These are phyloP conservation scores for Cucurbita argyrosperma DNA, from an alignment of 306 rosid species.

Conservation along the genomic window DNA sequence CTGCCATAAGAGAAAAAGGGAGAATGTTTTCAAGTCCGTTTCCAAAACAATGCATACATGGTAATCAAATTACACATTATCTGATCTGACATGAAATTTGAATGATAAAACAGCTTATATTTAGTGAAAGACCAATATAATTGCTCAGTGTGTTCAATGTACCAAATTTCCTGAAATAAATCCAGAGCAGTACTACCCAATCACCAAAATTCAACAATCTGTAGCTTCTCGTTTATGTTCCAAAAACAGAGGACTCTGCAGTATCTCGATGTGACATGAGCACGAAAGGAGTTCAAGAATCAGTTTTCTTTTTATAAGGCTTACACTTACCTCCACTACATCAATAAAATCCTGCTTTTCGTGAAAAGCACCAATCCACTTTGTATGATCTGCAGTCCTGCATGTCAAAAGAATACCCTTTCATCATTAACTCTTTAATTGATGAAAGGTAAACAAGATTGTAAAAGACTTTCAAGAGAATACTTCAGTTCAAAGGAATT, in stretches of 20 bases:
- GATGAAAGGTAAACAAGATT: not conserved
- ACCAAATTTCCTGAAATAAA: not conserved
- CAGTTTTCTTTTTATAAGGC: too few relatives aligned
- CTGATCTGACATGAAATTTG: not conserved
- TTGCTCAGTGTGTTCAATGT: not conserved
- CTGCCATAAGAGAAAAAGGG: constrained; percentile 15
- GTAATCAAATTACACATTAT: not conserved
- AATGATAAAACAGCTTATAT: not conserved
- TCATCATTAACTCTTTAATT: not conserved
- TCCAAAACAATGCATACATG: not conserved
- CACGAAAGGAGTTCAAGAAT: too few relatives aligned
- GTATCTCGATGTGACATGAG: too few relatives aligned
- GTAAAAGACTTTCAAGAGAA: not conserved
- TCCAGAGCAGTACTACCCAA: not conserved
- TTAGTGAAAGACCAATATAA: not conserved
- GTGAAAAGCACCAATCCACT: constrained; percentile 33
- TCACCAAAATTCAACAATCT: not conserved
- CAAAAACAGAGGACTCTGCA: not conserved
- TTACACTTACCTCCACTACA: constrained; percentile 24
- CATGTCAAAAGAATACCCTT: not conserved
- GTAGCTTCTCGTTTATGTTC: not conserved
- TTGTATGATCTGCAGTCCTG: constrained; percentile 30
- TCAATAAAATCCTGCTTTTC: constrained; percentile 32
- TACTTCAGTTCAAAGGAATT: not conserved
- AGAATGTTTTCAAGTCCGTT: not conserved